Evolutionary conservation across 352 stramenopile species (phyloP).

Genomic region (Halophytophthora batemanensis): DNA sequence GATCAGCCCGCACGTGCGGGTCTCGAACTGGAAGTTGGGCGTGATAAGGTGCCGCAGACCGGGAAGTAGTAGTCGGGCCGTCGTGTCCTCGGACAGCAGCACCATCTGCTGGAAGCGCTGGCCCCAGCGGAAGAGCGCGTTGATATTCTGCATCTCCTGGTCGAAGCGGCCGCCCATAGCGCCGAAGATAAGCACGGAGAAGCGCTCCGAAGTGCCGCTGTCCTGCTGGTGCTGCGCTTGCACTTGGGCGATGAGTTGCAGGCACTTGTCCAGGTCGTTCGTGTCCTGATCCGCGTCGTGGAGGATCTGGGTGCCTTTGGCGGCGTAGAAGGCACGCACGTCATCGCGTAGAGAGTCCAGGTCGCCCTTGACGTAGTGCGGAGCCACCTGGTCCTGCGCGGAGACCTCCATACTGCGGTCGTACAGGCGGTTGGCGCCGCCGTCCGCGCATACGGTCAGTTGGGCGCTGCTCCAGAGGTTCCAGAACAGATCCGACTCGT

Average conservation of each 20-base stretch:
- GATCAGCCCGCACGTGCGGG: constrained; percentile 93
- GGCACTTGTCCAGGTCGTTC: constrained; percentile 95
- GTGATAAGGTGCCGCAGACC: constrained; percentile 57
- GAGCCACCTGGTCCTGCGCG: constrained; percentile 46
- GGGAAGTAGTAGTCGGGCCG: constrained; percentile 75
- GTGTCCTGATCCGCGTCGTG: constrained; percentile 86
- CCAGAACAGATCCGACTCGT: constrained; percentile 57
- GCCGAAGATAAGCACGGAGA: constrained; percentile 89
- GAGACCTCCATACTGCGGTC: constrained; percentile 50
- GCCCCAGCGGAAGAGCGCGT: constrained; percentile 90
- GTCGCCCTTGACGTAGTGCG: constrained; percentile 94
- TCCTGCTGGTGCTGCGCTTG: constrained; percentile 34
- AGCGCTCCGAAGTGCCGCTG: constrained; percentile 21
- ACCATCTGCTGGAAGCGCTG: constrained; percentile 77
- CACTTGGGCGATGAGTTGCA: constrained; percentile 48
- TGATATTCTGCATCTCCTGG: constrained; percentile 96
- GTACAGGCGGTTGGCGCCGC: constrained; percentile 94
- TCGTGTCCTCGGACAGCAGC: constrained; percentile 90
- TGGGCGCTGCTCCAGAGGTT: constrained; percentile 62
- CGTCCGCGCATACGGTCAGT: constrained; percentile 91
- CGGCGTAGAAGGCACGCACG: constrained; percentile 85
- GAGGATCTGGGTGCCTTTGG: constrained; percentile 58
- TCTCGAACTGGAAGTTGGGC: constrained; percentile 89
- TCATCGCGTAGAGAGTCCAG: constrained; percentile 91
- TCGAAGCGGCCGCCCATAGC: constrained; percentile 96